A percentile compares a stretch with the other conserved stretches of the same genome.
Conservation (phyloP, 2,329 filamentous ascomycete genomes). For the Grosmannia serpens region DNA sequence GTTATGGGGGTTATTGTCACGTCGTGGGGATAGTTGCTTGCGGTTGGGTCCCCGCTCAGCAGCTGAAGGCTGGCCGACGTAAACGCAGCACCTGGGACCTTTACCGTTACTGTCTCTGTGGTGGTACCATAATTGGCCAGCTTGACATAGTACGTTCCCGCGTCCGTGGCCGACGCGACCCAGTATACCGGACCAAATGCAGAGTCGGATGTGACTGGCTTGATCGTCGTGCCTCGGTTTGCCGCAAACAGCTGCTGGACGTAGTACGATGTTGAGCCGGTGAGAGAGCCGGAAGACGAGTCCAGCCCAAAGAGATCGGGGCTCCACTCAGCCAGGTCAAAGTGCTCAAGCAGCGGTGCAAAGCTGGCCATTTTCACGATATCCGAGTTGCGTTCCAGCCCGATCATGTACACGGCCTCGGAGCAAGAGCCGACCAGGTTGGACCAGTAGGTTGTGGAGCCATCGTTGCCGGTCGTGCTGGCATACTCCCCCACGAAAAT, state of each 20-base stretch:
- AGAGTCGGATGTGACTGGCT: not conserved
- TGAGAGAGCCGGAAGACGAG: not conserved
- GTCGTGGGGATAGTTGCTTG: not conserved
- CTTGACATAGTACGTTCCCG: slow-evolving; percentile 1
- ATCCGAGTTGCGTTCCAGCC: slow-evolving; percentile 9
- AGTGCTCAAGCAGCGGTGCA: slow-evolving; percentile 3
- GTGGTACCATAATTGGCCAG: not conserved
- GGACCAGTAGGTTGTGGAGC: slow-evolving; percentile 35
- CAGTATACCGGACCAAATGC: slow-evolving; percentile 3
- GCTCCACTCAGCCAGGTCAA: slow-evolving; percentile 3
- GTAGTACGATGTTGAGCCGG: not conserved
- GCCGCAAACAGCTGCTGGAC: slow-evolving; percentile 4
- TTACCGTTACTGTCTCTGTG: not conserved
- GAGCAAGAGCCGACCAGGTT: not conserved
- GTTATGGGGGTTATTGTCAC: not conserved
- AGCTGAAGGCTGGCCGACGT: not conserved
- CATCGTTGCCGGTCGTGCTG: slow-evolving; percentile 34
- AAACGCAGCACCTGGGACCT: not conserved
- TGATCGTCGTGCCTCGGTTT: not conserved
- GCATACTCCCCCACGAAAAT: not conserved
- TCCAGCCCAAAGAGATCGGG: slow-evolving; percentile 3
- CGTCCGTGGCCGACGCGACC: not conserved
- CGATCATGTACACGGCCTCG: slow-evolving; percentile 9
- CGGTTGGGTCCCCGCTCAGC: not conserved
- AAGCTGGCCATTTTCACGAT: slow-evolving; percentile 2